phyloP scores from a whole-genome alignment of 495 filamentous ascomycete species.

The Sphaerosporella brunnea region DNA sequence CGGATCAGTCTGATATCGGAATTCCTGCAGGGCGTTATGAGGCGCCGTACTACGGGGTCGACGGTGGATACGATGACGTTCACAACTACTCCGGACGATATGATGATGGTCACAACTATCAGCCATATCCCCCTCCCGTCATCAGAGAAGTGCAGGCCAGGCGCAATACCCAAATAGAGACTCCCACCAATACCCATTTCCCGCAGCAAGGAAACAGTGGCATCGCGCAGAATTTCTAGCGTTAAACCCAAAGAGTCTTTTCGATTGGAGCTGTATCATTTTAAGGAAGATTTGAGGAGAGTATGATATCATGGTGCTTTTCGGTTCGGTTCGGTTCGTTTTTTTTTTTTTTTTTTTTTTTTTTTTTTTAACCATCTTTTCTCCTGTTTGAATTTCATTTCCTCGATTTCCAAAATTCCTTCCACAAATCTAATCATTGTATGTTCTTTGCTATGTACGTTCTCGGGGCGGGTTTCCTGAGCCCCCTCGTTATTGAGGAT shows the following conservation, averaged over 20 bases:
- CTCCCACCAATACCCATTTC: slow-evolving; percentile 49
- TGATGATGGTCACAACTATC: slow-evolving; percentile 10
- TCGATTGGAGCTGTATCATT: background rate
- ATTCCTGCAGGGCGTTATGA: slow-evolving; percentile 26
- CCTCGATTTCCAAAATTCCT: too few relatives aligned
- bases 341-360: background rate
- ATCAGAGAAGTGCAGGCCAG: slow-evolving; percentile 87
- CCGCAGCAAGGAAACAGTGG: slow-evolving; percentile 81
- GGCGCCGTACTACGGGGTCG: slow-evolving; percentile 26
- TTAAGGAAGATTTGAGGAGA: background rate
- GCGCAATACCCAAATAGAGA: slow-evolving; percentile 86
- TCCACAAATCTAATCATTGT: too few relatives aligned
- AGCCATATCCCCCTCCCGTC: slow-evolving; percentile 41
- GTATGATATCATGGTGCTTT: background rate
- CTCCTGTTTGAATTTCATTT: background rate
- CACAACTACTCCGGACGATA: slow-evolving; percentile 29
- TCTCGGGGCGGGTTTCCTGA: too few relatives aligned
- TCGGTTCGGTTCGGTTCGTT: background rate
- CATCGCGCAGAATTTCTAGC: slow-evolving; percentile 94
- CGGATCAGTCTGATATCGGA: slow-evolving; percentile 67
- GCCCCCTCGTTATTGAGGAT: too few relatives aligned
- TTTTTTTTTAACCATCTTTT: background rate
- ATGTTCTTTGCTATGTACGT: too few relatives aligned
- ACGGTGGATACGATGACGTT: slow-evolving; percentile 31
- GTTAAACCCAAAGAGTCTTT: too few relatives aligned